Conservation (phyloP, 129 eudicot genomes). For the Centrapalus pauciflorus region DNA sequence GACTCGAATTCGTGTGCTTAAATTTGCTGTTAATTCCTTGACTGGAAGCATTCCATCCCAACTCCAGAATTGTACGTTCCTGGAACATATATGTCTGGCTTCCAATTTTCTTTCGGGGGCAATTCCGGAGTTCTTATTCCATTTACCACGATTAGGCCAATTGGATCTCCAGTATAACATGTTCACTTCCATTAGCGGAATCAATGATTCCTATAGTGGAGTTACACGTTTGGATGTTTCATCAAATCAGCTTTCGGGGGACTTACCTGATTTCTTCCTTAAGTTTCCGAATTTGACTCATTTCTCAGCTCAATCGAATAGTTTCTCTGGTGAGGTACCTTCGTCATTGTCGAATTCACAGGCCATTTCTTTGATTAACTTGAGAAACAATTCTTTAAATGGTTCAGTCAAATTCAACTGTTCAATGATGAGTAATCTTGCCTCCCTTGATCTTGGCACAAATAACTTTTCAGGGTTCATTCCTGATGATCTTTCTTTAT, state of each 20-base stretch:
- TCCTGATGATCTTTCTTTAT: constrained; percentile 42
- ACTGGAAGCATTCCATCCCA: constrained; percentile 37
- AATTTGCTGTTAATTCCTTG: constrained; percentile 29
- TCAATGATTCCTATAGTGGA: constrained; percentile 41
- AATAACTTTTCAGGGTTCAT: constrained; percentile 41
- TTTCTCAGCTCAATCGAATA: constrained; percentile 48
- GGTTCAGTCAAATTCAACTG: constrained; percentile 49
- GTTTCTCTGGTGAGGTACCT: constrained; percentile 47
- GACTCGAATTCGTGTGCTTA: constrained; percentile 26
- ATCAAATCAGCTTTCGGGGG: constrained; percentile 41
- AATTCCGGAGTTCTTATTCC: constrained; percentile 44
- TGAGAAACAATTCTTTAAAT: constrained; percentile 50
- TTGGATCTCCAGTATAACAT: constrained; percentile 43
- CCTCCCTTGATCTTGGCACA: constrained; percentile 46
- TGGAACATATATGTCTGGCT: constrained; percentile 34
- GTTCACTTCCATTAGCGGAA: constrained; percentile 22
- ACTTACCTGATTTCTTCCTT: constrained; percentile 46
- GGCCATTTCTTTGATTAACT: constrained; percentile 19
- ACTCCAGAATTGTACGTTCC: constrained; percentile 31
- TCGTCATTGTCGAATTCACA: constrained; percentile 40
- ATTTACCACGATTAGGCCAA: constrained; percentile 17
- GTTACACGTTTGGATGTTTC: constrained; percentile 39
- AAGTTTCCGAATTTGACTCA: constrained; percentile 22
- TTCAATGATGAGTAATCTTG: constrained; percentile 47
- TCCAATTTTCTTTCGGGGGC: constrained; percentile 35